Evolutionary conservation across 768 basidiomycete genomes (phyloP).

Genomic region (Termitomyces sp.): DNA sequence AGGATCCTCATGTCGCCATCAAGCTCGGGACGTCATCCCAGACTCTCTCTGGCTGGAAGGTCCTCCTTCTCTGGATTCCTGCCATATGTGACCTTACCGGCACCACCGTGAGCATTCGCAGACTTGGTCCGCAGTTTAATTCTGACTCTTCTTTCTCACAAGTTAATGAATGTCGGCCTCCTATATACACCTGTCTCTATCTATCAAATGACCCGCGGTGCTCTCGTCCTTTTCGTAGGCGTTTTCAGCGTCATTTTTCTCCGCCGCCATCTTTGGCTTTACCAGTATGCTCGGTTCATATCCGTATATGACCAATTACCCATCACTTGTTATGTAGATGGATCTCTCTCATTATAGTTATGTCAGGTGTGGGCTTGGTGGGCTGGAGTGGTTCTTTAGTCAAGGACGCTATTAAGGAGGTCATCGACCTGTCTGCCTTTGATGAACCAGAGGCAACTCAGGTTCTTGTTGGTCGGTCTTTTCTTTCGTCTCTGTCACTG

Average conservation of each 20-base stretch:
- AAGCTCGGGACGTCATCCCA: constrained; percentile 31
- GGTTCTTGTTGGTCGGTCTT: constrained; percentile 63
- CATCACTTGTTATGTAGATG: constrained; percentile 49
- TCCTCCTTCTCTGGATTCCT: constrained; percentile 82
- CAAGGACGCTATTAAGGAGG: constrained; percentile 63
- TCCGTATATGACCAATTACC: not conserved
- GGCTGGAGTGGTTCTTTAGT: constrained; percentile 88
- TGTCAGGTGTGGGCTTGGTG: constrained; percentile 77
- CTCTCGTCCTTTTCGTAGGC: constrained; percentile 92
- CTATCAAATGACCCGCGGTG: constrained; percentile 95
- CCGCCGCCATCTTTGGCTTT: constrained; percentile 75
- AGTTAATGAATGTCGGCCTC: constrained; percentile 93
- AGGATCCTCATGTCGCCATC: constrained; percentile 31
- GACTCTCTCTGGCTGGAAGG: constrained; percentile 59
- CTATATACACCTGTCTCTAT: constrained; percentile 96
- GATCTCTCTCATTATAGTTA: constrained; percentile 85
- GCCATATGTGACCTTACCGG: constrained; percentile 88
- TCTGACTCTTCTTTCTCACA: constrained; percentile 2
- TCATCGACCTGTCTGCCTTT: constrained; percentile 31
- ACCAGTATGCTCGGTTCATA: constrained; percentile 50
- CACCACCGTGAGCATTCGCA: constrained; percentile 61
- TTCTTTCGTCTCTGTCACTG: constrained; percentile 10
- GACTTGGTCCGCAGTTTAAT: constrained; percentile 1
- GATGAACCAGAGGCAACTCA: constrained; percentile 59
- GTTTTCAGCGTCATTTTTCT: constrained; percentile 89